phyloP scores from a whole-genome alignment of 2,329 filamentous ascomycete genomes.

The Ceratocystis destructans region DNA sequence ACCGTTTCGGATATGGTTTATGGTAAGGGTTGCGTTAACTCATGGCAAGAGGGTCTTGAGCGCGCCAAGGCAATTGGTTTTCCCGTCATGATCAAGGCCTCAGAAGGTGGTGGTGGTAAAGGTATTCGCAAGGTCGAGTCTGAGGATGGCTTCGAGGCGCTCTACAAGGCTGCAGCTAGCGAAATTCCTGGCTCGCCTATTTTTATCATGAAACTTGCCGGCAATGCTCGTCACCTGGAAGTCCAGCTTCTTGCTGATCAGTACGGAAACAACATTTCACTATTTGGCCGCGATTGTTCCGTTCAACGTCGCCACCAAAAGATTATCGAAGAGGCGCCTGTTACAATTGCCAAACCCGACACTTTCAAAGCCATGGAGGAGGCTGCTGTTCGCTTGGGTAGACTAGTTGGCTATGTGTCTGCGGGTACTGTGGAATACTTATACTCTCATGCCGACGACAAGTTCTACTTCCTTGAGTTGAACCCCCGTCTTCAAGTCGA shows the following conservation, averaged over 20 bases:
- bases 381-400: constrained; percentile 84
- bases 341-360: constrained; percentile 78
- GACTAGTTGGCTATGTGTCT: constrained; percentile 93
- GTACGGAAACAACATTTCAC: constrained; percentile 98
- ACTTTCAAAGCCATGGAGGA: constrained; percentile 97
- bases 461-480: constrained; percentile 98
- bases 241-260: constrained; percentile 95
- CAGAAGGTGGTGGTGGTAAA: constrained; percentile 96
- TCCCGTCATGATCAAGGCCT: constrained; percentile 99
- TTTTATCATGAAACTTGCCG: constrained; percentile 99
- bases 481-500: constrained; percentile 99
- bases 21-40: constrained; percentile 77
- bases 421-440: constrained; percentile 98
- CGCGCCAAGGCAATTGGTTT: constrained; percentile 88
- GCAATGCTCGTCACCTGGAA: constrained; percentile 90
- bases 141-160: constrained; percentile 68
- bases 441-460: constrained; percentile 94
- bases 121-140: constrained; percentile 89
- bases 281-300: constrained; percentile 97
- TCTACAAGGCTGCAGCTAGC: constrained; percentile 92
- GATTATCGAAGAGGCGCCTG: constrained; percentile 97
- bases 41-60: constrained; percentile 75
- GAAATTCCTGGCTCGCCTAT: constrained; percentile 98
- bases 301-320: constrained; percentile 98
- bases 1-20: constrained; percentile 81